Base-by-base conservation (phyloP, 2,329 filamentous ascomycete species). In the Exophiala alcalophila region DNA sequence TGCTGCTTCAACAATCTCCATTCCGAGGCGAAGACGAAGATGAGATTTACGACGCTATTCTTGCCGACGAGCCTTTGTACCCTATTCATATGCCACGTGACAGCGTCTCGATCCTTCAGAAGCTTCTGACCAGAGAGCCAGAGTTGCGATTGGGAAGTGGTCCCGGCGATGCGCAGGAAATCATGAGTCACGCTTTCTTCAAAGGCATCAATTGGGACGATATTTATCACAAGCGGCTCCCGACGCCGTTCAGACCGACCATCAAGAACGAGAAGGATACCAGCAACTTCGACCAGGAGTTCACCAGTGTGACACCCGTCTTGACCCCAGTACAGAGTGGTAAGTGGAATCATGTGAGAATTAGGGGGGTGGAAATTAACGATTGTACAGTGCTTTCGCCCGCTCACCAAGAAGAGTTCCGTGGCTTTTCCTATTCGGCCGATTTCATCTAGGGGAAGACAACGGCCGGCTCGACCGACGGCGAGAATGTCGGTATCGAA, bases 101-200 rank as follows among this genome's bases (percentile, higher is more conserved):
- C 65, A 95, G 89, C 0, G 92, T 98, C 26, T 95, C 91, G 4
- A 97, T 98, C 54, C 76, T 98, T 26, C 92, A 98, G 70, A 98
- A 98, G 72, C 78, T 98, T 40, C 79, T 98, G 50, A 98, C 89
- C 5, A 83, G 92, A 53, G 92, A 98, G 67, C 92, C 92, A 1
- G 92, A 97, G 59, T 77, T 92, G 61, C 83, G 92, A 54, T 77
- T 98, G 20, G 92, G 92, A 51, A 94, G 88, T 55, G 92, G 92
- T 3, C 91, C 92, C 2, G 97, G 92, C 1, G 92, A 98, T 67
- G 92, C 92, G 3, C 90, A 97, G 67, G 92, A 98, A 67, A 85
- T 98, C 61, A 98, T 98, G 92, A 94, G 83, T 62, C 92, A 98
- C 65, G 87, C 92, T 1, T 98, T 98, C 75, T 98, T 98, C 74